phyloP scores from a whole-genome alignment of 768 basidiomycete species.

The Termitomyces bulborhizus region DNA sequence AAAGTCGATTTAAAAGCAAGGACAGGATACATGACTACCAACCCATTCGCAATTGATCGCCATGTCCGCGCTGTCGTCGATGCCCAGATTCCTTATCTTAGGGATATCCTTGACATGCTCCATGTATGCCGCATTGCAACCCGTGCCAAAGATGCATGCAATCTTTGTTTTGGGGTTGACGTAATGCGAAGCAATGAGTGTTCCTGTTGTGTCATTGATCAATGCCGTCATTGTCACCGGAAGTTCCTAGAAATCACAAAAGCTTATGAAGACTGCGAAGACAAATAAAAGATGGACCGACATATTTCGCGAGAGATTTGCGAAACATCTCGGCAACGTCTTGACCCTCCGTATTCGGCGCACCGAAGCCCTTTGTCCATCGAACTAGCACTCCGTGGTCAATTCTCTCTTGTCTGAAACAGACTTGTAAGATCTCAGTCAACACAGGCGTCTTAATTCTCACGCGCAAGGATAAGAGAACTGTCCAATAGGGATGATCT shows the following conservation, averaged over 20 bases:
- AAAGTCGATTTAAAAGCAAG: background rate
- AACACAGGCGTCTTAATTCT: background rate
- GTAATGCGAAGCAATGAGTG: slow-evolving; percentile 94
- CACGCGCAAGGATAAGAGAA: slow-evolving; percentile 10
- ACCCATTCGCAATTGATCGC: slow-evolving; percentile 98
- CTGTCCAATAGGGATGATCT: slow-evolving; percentile 74
- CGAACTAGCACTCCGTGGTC: slow-evolving; percentile 93
- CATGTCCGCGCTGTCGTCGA: slow-evolving; percentile 65
- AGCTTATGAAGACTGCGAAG: background rate
- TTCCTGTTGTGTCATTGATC: slow-evolving; percentile 98
- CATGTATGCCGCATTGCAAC: slow-evolving; percentile 98
- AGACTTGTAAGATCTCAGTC: background rate
- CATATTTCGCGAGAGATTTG: slow-evolving; percentile 69
- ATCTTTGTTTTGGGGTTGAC: slow-evolving; percentile 89
- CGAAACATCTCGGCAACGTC: slow-evolving; percentile 95
- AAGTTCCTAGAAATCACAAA: slow-evolving; percentile 49
- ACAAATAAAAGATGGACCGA: slow-evolving; percentile 29
- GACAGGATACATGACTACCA: slow-evolving; percentile 12
- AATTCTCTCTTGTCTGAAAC: slow-evolving; percentile 77
- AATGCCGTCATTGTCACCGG: slow-evolving; percentile 79
- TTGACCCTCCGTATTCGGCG: slow-evolving; percentile 82
- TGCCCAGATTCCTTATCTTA: slow-evolving; percentile 74
- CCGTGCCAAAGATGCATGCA: slow-evolving; percentile 96
- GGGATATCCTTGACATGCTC: slow-evolving; percentile 80
- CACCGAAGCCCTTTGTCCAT: slow-evolving; percentile 99